Evolutionary conservation across 306 rosid genomes (phyloP).

Genomic region (Castanopsis chinensis): DNA sequence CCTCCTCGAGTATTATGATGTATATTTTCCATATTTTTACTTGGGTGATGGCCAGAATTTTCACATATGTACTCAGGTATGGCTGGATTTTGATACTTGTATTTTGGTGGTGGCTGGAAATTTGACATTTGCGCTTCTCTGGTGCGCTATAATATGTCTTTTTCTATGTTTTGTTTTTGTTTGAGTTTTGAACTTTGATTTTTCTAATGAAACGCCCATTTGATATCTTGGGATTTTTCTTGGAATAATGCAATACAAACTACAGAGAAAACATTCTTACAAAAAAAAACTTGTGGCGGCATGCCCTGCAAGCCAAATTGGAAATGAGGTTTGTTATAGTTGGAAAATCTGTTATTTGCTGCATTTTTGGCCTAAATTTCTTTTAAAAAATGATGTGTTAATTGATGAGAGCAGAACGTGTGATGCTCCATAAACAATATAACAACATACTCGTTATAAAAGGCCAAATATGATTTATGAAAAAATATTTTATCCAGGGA

Average conservation of each 20-base stretch:
- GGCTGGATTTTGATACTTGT: conserved; percentile 18
- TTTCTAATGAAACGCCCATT: conserved; percentile 1
- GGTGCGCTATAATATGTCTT: conserved; percentile 28
- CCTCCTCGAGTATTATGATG: conserved; percentile 26
- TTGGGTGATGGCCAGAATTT: conserved; percentile 16
- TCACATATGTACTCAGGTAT: conserved; percentile 22
- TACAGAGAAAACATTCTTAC: too few relatives aligned
- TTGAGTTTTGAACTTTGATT: conserved; percentile 4
- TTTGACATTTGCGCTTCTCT: neutral
- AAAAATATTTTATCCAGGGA: too few relatives aligned
- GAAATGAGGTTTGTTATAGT: too few relatives aligned
- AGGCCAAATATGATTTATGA: too few relatives aligned
- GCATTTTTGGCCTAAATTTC: too few relatives aligned
- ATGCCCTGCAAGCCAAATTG: too few relatives aligned
- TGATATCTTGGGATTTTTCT: neutral
- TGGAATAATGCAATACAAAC: neutral
- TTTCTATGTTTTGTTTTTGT: neutral
- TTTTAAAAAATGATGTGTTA: too few relatives aligned
- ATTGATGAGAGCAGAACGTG: too few relatives aligned
- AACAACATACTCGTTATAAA: too few relatives aligned
- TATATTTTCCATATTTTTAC: conserved; percentile 27
- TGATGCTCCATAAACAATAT: too few relatives aligned
- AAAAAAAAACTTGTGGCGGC: too few relatives aligned
- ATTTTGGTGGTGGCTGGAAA: neutral
- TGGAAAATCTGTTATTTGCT: too few relatives aligned